A percentile compares a stretch with the other conserved stretches of the same genome.
Conservation (phyloP, 352 stramenopile genomes). For the Globisporangium barbulae region DNA sequence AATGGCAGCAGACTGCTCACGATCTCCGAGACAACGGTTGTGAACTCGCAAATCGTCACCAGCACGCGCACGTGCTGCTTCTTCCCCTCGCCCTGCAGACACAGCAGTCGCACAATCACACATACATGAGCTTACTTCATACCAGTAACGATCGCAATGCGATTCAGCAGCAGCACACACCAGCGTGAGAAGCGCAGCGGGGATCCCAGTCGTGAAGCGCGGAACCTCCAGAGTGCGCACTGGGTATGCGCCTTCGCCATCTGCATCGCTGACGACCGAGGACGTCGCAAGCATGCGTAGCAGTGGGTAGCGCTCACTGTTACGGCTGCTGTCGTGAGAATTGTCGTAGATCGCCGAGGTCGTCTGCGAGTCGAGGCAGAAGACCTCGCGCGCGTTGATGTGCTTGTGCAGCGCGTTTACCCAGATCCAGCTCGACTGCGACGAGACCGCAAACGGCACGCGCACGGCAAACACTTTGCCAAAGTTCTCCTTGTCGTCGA, state of each 20-base stretch:
- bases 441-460: slow-evolving; percentile 39
- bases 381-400: slow-evolving; percentile 37
- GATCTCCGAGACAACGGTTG: slow-evolving; percentile 33
- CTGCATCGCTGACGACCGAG: slow-evolving; percentile 14
- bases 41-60: slow-evolving; percentile 49
- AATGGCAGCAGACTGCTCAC: slow-evolving; percentile 48
- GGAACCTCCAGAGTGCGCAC: slow-evolving; percentile 51
- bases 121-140: not conserved
- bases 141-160: not conserved
- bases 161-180: slow-evolving; percentile 22
- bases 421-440: slow-evolving; percentile 48
- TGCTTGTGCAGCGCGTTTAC: slow-evolving; percentile 34
- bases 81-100: slow-evolving; percentile 43
- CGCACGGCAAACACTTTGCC: slow-evolving; percentile 39
- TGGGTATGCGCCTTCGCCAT: slow-evolving; percentile 23
- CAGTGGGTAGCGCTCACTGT: slow-evolving; percentile 29
- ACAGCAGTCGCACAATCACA: not conserved
- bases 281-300: slow-evolving; percentile 48
- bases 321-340: slow-evolving; percentile 12
- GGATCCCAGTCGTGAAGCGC: slow-evolving; percentile 48
- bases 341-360: slow-evolving; percentile 50
- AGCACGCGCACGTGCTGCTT: slow-evolving; percentile 50
- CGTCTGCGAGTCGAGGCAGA: slow-evolving; percentile 63
- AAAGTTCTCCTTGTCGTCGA: slow-evolving; percentile 26
- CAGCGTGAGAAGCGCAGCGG: slow-evolving; percentile 56